Evolutionary conservation across 352 stramenopile species (phyloP).

Genomic region (Globisporangium perplexum): DNA sequence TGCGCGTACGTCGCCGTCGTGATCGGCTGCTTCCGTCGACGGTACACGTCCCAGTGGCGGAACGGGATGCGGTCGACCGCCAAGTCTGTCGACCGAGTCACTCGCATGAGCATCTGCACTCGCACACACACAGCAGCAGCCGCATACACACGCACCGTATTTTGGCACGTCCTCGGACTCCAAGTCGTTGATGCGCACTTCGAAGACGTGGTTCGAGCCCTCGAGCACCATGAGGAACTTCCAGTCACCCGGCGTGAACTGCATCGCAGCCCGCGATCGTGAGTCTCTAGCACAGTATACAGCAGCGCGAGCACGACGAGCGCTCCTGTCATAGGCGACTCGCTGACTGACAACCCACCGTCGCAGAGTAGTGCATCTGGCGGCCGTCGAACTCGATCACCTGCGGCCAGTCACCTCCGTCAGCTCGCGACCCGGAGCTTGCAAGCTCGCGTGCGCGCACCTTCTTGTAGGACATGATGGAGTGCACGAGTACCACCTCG

Average conservation of each 20-base stretch:
- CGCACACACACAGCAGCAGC: neutral
- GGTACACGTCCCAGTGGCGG: conserved; percentile 79
- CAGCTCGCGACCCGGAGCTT: no score
- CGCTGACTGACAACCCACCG: conserved; percentile 29
- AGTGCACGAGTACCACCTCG: conserved; percentile 76
- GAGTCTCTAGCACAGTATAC: neutral
- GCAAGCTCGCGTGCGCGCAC: conserved; percentile 14
- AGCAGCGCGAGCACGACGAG: no score
- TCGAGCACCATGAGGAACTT: conserved; percentile 77
- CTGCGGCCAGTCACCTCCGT: conserved; percentile 14
- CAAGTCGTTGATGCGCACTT: conserved; percentile 84
- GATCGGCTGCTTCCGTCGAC: conserved; percentile 51
- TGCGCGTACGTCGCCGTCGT: conserved; percentile 35
- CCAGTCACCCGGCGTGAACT: conserved; percentile 75
- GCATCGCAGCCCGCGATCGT: neutral
- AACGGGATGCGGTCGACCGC: conserved; percentile 75
- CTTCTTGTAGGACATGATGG: conserved; percentile 86
- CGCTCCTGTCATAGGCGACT: no score
- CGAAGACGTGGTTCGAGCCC: conserved; percentile 61
- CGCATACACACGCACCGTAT: conserved; percentile 46
- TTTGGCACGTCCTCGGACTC: conserved; percentile 71
- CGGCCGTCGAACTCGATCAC: conserved; percentile 72
- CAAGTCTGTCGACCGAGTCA: conserved; percentile 35
- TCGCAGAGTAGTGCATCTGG: conserved; percentile 79
- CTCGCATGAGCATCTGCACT: neutral